These are phyloP conservation scores for Dovyalis caffra DNA, from an alignment of 345 rosid species.

Conservation along the genomic window DNA sequence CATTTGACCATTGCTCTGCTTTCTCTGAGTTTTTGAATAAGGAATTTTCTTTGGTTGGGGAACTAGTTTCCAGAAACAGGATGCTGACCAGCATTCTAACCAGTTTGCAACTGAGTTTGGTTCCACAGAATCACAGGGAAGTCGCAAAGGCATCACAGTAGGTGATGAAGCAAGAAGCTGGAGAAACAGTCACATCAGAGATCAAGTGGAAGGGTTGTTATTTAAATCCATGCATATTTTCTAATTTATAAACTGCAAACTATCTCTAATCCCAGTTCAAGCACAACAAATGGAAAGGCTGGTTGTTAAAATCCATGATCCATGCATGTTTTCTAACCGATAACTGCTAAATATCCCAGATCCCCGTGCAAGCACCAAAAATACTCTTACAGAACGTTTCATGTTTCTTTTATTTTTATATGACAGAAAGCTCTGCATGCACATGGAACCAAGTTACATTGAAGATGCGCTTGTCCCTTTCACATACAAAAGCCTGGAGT, in stretches of 20 bases:
- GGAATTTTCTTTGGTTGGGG: constrained; percentile 54
- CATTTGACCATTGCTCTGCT: constrained; percentile 43
- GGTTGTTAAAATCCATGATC: constrained; percentile 2
- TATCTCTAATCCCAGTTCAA: neutral
- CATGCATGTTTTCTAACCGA: neutral
- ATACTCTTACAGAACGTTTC: neutral
- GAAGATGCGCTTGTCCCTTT: neutral
- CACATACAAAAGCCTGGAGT: neutral
- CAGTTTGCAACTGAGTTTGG: constrained; percentile 70
- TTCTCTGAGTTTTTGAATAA: constrained; percentile 48
- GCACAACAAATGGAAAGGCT: neutral
- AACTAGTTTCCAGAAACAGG: constrained; percentile 69
- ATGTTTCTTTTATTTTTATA: neutral
- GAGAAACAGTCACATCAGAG: constrained; percentile 28
- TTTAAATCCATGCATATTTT: neutral
- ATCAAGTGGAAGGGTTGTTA: neutral
- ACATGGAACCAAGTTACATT: neutral
- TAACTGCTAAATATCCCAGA: neutral
- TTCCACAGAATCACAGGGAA: constrained; percentile 48
- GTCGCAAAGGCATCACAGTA: constrained; percentile 52
- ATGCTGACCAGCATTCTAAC: constrained; percentile 82
- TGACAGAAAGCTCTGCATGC: neutral
- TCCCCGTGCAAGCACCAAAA: neutral
- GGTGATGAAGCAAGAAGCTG: constrained; percentile 83
- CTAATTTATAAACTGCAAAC: neutral